A percentile compares a stretch with the other conserved stretches of the same genome.
Conservation (phyloP, 2,329 filamentous ascomycete species). For the Conoideocrella luteorostrata region DNA sequence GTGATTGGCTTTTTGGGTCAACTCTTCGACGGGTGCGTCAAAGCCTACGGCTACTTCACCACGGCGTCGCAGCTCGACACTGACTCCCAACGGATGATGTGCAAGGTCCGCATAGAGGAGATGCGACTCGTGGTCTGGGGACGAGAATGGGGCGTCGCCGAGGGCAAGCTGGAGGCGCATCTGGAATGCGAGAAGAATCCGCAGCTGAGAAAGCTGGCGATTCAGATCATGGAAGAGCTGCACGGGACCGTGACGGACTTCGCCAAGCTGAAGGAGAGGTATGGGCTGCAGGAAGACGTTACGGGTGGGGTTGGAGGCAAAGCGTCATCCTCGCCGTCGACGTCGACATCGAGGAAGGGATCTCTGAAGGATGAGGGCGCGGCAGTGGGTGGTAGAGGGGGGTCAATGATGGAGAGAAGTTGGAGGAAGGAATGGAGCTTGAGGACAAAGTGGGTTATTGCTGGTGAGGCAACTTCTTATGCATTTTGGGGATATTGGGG, state of each 20-base stretch:
- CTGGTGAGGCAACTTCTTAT: slow-evolving; percentile 20
- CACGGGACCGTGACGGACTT: slow-evolving; percentile 39
- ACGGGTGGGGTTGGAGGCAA: slow-evolving; percentile 6
- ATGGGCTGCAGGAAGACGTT: slow-evolving; percentile 31
- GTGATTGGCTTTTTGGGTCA: slow-evolving; percentile 39
- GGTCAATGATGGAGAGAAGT: slow-evolving; percentile 19
- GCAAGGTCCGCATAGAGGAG: slow-evolving; percentile 44
- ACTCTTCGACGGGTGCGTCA: slow-evolving; percentile 40
- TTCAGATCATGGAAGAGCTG: slow-evolving; percentile 35
- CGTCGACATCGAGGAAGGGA: slow-evolving; percentile 13
- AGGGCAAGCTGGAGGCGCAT: slow-evolving; percentile 37
- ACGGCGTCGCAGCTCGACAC: slow-evolving; percentile 34
- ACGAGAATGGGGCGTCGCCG: slow-evolving; percentile 40
- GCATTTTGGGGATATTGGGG: no score
- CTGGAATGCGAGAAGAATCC: slow-evolving; percentile 30
- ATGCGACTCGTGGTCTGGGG: slow-evolving; percentile 42
- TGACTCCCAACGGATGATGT: slow-evolving; percentile 36
- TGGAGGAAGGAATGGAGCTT: slow-evolving; percentile 29
- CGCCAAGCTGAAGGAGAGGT: slow-evolving; percentile 32
- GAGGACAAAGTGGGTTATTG: slow-evolving; percentile 38
- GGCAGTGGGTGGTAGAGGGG: no score
- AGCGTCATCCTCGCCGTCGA: slow-evolving; percentile 17
- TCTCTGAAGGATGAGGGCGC: slow-evolving; percentile 15
- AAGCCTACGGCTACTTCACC: slow-evolving; percentile 39
- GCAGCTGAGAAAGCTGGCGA: slow-evolving; percentile 31